A percentile compares a stretch with the other conserved stretches of the same genome.
Evolutionary conservation across 192 early-diverging fungal genomes (phyloP).

Genomic region (Gaertneriomyces semiglobifer): DNA sequence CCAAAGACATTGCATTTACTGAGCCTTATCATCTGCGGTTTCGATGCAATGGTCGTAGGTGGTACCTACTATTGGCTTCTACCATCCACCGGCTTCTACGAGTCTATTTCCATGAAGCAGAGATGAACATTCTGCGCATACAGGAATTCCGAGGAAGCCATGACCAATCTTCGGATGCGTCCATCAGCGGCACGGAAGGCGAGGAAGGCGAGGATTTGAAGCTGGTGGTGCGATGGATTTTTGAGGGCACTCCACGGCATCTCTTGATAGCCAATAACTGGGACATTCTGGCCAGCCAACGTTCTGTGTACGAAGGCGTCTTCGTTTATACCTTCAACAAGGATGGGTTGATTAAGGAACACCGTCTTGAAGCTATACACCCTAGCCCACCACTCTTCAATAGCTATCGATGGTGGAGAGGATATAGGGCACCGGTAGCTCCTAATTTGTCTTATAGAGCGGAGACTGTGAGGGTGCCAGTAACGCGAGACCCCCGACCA

Average conservation of each 20-base stretch:
- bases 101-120: slow-evolving; percentile 11
- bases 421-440: neutral
- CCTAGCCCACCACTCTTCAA: slow-evolving; percentile 32
- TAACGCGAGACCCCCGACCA: neutral
- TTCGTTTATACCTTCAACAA: slow-evolving; percentile 40
- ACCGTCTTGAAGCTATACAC: slow-evolving; percentile 34
- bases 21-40: slow-evolving; percentile 22
- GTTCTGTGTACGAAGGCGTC: slow-evolving; percentile 40
- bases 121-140: slow-evolving; percentile 10
- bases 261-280: slow-evolving; percentile 9
- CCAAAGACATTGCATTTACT: slow-evolving; percentile 14
- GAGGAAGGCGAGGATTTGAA: slow-evolving; percentile 1
- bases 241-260: slow-evolving; percentile 42
- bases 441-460: neutral
- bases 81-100: slow-evolving; percentile 1
- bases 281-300: slow-evolving; percentile 13
- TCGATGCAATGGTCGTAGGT: slow-evolving; percentile 2
- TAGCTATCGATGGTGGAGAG: slow-evolving; percentile 25
- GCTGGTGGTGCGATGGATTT: slow-evolving; percentile 41
- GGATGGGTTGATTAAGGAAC: slow-evolving; percentile 32
- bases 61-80: slow-evolving; percentile 12
- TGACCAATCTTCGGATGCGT: neutral
- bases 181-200: neutral
- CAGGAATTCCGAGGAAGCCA: slow-evolving; percentile 4
- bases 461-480: neutral